Base-by-base conservation (phyloP, 2,329 filamentous ascomycete species). In the Ophiosphaerella korrae region DNA sequence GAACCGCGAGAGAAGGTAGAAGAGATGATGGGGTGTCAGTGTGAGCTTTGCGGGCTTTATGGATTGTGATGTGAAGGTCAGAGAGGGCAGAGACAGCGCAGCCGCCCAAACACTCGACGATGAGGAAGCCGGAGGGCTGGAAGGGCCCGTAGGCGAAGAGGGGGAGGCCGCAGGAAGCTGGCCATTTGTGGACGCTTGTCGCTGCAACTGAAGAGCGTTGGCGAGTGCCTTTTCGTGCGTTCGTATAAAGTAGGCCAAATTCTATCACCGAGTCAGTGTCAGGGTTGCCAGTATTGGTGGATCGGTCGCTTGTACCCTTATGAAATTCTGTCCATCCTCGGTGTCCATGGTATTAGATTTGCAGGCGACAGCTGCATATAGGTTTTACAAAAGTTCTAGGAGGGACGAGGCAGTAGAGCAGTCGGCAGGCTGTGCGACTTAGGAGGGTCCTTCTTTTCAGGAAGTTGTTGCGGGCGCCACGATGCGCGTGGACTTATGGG, bases 161-260 rank as follows among this genome's bases (percentile, higher is more conserved):
- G 72, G 68, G 13, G 71, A 67, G 32, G 63, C 55, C 14, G 52
- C 60, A 53, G 69, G 72, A 46, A 71, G 63, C 53, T 88, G 86
- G 48, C 66, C 67, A 85, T 92, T 86, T 66, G 87, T 88, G 35
- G 81, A 78, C 56, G 84, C 83, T 67, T 90, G 87, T 65, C 90
- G 86, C 73, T 88, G 88, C 64, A 95, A 82, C 75, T 97, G 93
- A 57, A 97, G 81, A 66, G 93, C 93, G 79, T 97, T 97, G 71
- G 94, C 94, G 57, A 99, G 84, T 33, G 92, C 93, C 78, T 96
- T 96, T 77, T 99, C 94, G 80, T 99, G 92, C 48, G 92, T 96
- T 57, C 92, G 91, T 77, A 99, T 92, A 77, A 96, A 97, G 77
- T 88, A 88, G 72, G 93, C 92, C 73, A 99, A 84, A 82, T 96